These are phyloP conservation scores for Candida sp. DNA, from an alignment of 1,139 yeast genomes.

Conservation along the genomic window DNA sequence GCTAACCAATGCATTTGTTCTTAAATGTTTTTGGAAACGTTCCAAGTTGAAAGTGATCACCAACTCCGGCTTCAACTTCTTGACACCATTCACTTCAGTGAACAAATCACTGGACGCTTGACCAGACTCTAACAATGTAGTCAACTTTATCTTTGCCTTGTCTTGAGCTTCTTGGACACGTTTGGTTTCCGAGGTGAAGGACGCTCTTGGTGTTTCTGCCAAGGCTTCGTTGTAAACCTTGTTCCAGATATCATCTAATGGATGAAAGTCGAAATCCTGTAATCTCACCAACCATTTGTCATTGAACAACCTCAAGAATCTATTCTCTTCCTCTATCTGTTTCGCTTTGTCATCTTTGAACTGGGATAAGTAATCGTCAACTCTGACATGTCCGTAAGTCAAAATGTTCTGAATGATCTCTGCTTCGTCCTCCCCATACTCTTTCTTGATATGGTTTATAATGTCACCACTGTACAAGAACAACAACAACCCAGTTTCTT, in stretches of 20 bases:
- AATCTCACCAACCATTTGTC: slow-evolving; percentile 58
- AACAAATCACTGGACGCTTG: slow-evolving; percentile 34
- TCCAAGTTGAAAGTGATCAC: slow-evolving; percentile 68
- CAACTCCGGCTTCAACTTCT: slow-evolving; percentile 49
- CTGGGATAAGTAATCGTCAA: slow-evolving; percentile 58
- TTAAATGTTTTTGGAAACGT: slow-evolving; percentile 67
- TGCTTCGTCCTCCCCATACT: slow-evolving; percentile 54
- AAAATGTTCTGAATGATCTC: slow-evolving; percentile 75
- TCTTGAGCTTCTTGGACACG: slow-evolving; percentile 68
- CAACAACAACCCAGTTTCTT: slow-evolving; percentile 66
- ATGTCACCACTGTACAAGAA: slow-evolving; percentile 82
- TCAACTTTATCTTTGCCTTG: slow-evolving; percentile 52
- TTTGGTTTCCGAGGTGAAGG: slow-evolving; percentile 62
- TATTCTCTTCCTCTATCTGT: slow-evolving; percentile 28
- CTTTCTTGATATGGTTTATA: slow-evolving; percentile 51
- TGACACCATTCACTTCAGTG: slow-evolving; percentile 33
- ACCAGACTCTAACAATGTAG: slow-evolving; percentile 37
- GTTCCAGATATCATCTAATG: slow-evolving; percentile 61
- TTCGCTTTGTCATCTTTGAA: slow-evolving; percentile 27
- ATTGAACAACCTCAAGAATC: slow-evolving; percentile 49
- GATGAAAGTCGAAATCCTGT: slow-evolving; percentile 48
- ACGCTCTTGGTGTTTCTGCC: slow-evolving; percentile 51
- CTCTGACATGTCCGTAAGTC: slow-evolving; percentile 66
- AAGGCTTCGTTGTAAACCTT: slow-evolving; percentile 56
- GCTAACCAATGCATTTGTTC: slow-evolving; percentile 66